phyloP scores from a whole-genome alignment of 257 asterid genomes.

The Nicotiana tabacum region DNA sequence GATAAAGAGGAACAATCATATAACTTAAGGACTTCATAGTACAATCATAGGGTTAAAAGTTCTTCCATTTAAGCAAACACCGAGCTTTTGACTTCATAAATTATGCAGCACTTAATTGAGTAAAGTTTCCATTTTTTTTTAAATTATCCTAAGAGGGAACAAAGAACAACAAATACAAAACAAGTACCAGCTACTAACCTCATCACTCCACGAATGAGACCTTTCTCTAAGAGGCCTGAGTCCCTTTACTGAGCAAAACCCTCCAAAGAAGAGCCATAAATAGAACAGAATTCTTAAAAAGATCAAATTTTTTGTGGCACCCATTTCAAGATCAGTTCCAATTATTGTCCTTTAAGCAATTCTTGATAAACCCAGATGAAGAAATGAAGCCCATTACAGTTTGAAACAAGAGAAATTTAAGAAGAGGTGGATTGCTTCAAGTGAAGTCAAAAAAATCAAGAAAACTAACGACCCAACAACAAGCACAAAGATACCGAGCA shows the following conservation, averaged over 20 bases:
- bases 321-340: constrained; percentile 53
- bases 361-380: constrained; percentile 22
- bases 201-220: constrained; percentile 87
- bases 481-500: constrained; percentile 37
- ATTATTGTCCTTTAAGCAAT: constrained; percentile 33
- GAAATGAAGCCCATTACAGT: constrained; percentile 37
- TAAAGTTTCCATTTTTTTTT: neutral
- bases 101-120: neutral
- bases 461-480: constrained; percentile 61
- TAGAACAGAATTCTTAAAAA: constrained; percentile 34
- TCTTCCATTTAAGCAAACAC: neutral
- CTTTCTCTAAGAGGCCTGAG: constrained; percentile 86
- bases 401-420: constrained; percentile 10
- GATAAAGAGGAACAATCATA: neutral
- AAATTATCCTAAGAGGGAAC: neutral
- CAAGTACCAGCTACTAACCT: constrained; percentile 41
- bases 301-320: constrained; percentile 33
- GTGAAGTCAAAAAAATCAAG: constrained; percentile 34
- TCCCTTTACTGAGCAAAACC: constrained; percentile 45
- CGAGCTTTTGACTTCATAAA: neutral
- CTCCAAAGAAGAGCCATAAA: constrained; percentile 38
- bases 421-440: constrained; percentile 47
- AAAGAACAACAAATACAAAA: neutral
- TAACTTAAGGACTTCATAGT: neutral
- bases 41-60: neutral